These are phyloP conservation scores for Hirschfeldia incana DNA, from an alignment of 345 rosid species.

Conservation along the genomic window DNA sequence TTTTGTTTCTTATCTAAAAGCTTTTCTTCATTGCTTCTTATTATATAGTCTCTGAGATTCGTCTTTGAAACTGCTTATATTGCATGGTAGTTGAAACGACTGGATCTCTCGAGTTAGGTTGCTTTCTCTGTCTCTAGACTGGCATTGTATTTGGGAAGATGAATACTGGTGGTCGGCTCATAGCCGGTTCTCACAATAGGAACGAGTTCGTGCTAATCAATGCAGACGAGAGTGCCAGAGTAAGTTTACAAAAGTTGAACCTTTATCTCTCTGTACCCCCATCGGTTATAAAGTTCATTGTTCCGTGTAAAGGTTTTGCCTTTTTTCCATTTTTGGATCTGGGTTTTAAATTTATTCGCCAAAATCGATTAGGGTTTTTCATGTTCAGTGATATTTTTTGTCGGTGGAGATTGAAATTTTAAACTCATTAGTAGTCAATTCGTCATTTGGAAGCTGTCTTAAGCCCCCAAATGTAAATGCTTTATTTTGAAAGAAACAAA, in stretches of 20 bases:
- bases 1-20: not conserved
- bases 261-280: constrained; percentile 2
- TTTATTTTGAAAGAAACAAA: not conserved
- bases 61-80: not conserved
- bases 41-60: not conserved
- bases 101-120: constrained; percentile 21
- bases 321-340: constrained; percentile 28
- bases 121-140: not conserved
- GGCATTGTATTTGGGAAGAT: constrained; percentile 31
- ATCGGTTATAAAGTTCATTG: not conserved
- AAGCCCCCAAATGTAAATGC: not conserved
- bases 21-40: not conserved
- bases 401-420: constrained; percentile 25
- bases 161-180: constrained; percentile 74
- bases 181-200: constrained; percentile 93
- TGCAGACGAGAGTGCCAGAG: constrained; percentile 73
- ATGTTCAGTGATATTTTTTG: constrained; percentile 24
- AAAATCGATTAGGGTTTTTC: constrained; percentile 4
- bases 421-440: not conserved
- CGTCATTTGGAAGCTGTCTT: not conserved
- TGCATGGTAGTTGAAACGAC: constrained; percentile 25
- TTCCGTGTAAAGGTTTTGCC: constrained; percentile 17
- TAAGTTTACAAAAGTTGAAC: constrained; percentile 36
- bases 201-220: constrained; percentile 86
- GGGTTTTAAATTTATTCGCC: constrained; percentile 10